Percentiles rank a stretch among this genome's conserved stretches.
These are phyloP conservation scores for Eucalyptus regnans DNA, from an alignment of 345 rosid genomes.

Conservation along the genomic window DNA sequence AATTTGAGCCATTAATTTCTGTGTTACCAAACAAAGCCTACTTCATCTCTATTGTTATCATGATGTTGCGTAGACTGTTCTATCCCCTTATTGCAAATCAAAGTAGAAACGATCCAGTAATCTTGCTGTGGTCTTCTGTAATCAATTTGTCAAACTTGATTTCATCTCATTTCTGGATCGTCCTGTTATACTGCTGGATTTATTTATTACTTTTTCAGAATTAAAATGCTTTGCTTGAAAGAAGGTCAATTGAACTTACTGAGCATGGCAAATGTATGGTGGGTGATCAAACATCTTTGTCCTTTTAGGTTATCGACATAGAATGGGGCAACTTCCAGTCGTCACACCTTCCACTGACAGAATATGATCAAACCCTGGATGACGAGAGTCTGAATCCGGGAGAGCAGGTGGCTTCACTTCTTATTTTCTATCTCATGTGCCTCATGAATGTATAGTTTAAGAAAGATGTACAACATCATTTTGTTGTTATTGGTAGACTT, in stretches of 20 bases:
- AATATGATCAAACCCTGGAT: slow-evolving; percentile 49
- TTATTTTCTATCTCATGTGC: background rate
- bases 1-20: background rate
- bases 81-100: background rate
- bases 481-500: slow-evolving; percentile 16
- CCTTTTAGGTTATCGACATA: slow-evolving; percentile 56
- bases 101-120: background rate
- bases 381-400: slow-evolving; percentile 52
- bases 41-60: background rate
- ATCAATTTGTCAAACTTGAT: background rate
- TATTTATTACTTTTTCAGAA: background rate
- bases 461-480: background rate
- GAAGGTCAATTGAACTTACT: background rate
- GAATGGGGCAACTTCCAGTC: slow-evolving; percentile 74
- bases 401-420: slow-evolving; percentile 40
- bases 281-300: background rate
- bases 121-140: background rate
- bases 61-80: background rate
- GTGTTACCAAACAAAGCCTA: background rate
- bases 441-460: background rate
- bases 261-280: background rate
- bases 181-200: background rate
- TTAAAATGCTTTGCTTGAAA: background rate
- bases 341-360: slow-evolving; percentile 56
- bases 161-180: background rate